phyloP scores from a whole-genome alignment of 2,329 filamentous ascomycete genomes.

The Beauveria sp. region DNA sequence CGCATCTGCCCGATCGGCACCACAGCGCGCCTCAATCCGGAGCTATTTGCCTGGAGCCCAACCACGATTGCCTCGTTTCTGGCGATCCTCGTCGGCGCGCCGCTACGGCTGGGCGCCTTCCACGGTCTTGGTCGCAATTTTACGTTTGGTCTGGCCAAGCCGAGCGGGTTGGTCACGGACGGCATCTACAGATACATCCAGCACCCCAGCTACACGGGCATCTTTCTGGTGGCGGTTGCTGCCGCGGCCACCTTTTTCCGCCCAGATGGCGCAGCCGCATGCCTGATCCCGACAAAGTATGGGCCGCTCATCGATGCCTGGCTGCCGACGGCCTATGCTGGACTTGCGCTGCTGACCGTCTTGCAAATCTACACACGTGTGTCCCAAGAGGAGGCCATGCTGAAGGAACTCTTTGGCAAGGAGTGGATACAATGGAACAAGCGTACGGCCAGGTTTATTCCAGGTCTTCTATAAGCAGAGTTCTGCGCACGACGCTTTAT shows the following conservation, averaged over 20 bases:
- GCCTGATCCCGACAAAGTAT: neutral
- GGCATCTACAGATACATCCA: constrained; percentile 44
- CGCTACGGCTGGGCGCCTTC: constrained; percentile 32
- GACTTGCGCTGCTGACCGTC: neutral
- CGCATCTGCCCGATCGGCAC: neutral
- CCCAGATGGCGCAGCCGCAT: constrained; percentile 2
- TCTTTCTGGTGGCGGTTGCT: constrained; percentile 26
- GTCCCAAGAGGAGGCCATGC: constrained; percentile 6
- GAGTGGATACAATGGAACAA: constrained; percentile 5
- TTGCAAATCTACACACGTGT: neutral
- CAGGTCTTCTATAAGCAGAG: neutral
- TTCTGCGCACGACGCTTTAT: no score
- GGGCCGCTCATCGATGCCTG: neutral
- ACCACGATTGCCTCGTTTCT: neutral
- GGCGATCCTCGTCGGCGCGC: constrained; percentile 21
- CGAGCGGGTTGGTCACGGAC: constrained; percentile 36
- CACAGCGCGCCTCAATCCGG: neutral
- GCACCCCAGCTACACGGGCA: constrained; percentile 45
- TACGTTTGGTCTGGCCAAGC: constrained; percentile 42
- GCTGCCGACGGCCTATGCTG: neutral
- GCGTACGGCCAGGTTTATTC: neutral
- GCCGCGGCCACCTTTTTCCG: constrained; percentile 27
- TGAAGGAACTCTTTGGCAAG: constrained; percentile 6
- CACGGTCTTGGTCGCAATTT: constrained; percentile 41
- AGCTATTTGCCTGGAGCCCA: neutral